These are phyloP conservation scores for Brassica rapa DNA, from an alignment of 345 rosid genomes.

Conservation along the genomic window DNA sequence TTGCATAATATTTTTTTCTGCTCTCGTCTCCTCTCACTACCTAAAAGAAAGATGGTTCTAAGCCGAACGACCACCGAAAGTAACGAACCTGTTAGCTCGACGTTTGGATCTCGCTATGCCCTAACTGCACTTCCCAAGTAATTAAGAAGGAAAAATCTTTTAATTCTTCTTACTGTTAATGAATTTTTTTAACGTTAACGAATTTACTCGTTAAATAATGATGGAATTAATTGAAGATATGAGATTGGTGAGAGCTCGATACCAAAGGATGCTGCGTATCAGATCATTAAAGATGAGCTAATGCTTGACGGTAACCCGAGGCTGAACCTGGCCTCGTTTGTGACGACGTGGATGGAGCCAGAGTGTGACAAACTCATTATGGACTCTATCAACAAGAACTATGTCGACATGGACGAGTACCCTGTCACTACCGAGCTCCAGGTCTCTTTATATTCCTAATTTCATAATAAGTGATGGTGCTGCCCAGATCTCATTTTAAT, in stretches of 20 bases:
- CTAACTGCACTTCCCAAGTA: slow-evolving; percentile 64
- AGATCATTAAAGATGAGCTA: slow-evolving; percentile 82
- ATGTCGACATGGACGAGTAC: slow-evolving; percentile 49
- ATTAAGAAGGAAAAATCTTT: not conserved
- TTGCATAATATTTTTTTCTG: not conserved
- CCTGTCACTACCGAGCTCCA: slow-evolving; percentile 87
- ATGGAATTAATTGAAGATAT: slow-evolving; percentile 33
- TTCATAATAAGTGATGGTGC: not conserved
- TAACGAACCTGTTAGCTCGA: slow-evolving; percentile 48
- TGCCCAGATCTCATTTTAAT: slow-evolving; percentile 6
- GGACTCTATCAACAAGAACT: slow-evolving; percentile 76
- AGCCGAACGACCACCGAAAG: slow-evolving; percentile 32
- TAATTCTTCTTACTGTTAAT: not conserved
- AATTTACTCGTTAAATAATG: not conserved
- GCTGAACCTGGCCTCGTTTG: slow-evolving; percentile 86
- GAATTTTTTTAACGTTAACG: not conserved
- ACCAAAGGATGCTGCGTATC: slow-evolving; percentile 93
- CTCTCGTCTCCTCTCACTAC: not conserved
- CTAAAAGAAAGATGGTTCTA: slow-evolving; percentile 42
- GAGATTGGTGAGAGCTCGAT: slow-evolving; percentile 80
- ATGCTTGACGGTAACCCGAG: slow-evolving; percentile 93
- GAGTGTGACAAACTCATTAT: slow-evolving; percentile 91
- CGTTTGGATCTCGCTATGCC: slow-evolving; percentile 78
- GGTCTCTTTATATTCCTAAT: not conserved
- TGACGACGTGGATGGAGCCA: slow-evolving; percentile 97